Percentiles rank a stretch among this genome's conserved stretches.
Evolutionary conservation across 352 stramenopile genomes (phyloP).

Genomic region (Peronosclerospora sorghi): DNA sequence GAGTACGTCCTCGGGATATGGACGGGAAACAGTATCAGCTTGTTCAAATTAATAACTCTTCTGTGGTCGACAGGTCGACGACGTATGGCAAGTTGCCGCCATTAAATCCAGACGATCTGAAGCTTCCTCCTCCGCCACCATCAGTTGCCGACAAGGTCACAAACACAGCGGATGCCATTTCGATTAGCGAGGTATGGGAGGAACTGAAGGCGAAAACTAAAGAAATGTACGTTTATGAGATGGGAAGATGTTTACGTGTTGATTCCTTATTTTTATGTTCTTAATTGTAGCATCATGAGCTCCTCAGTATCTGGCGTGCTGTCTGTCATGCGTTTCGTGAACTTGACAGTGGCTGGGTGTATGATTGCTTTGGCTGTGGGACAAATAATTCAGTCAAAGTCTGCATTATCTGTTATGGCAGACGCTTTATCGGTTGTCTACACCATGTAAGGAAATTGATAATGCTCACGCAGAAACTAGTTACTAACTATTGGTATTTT

Average conservation of each 20-base stretch:
- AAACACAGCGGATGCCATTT: conserved; percentile 52
- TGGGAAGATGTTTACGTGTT: not conserved
- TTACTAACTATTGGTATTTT: not conserved
- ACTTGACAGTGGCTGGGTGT: conserved; percentile 54
- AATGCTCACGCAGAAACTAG: not conserved
- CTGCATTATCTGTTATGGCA: conserved; percentile 62
- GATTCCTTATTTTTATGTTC: not conserved
- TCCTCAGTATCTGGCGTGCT: conserved; percentile 74
- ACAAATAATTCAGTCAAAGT: conserved; percentile 57
- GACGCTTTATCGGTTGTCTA: conserved; percentile 71
- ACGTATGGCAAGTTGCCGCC: conserved; percentile 72
- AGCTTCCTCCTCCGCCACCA: conserved; percentile 61
- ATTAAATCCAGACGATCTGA: conserved; percentile 79
- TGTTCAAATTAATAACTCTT: not conserved
- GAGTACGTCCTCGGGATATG: conserved; percentile 22
- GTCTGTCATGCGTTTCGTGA: conserved; percentile 64
- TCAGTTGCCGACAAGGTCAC: conserved; percentile 67
- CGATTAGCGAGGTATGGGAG: conserved; percentile 73
- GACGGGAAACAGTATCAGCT: not conserved
- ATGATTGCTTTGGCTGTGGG: conserved; percentile 68
- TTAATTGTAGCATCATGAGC: conserved; percentile 45
- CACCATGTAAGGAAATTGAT: conserved; percentile 50
- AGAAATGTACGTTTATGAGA: conserved; percentile 57
- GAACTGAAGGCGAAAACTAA: conserved; percentile 73
- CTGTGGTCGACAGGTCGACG: conserved; percentile 22